Evolutionary conservation across 352 stramenopile species (phyloP).

Genomic region (Pythium coloratum): DNA sequence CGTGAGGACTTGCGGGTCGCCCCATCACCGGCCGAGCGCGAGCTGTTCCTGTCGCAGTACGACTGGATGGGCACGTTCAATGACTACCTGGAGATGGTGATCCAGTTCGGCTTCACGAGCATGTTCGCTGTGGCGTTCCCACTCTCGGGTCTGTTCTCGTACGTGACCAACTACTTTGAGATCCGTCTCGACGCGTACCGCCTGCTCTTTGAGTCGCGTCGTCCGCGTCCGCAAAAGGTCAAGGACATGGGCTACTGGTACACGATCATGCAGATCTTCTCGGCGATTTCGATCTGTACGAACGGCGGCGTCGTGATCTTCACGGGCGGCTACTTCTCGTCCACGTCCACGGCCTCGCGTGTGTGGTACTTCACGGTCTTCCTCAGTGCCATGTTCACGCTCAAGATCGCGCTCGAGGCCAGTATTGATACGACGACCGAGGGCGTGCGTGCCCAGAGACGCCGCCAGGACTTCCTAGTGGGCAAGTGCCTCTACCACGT

Average conservation of each 20-base stretch:
- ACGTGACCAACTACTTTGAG: conserved; percentile 93
- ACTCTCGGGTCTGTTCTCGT: conserved; percentile 90
- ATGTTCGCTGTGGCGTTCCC: conserved; percentile 94
- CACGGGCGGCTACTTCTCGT: conserved; percentile 82
- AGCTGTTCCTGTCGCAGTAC: conserved; percentile 83
- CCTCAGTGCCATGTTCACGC: conserved; percentile 77
- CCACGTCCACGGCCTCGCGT: conserved; percentile 45
- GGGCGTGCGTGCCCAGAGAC: conserved; percentile 71
- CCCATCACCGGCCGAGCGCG: conserved; percentile 58
- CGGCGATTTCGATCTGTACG: conserved; percentile 90
- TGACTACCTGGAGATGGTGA: conserved; percentile 93
- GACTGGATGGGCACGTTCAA: conserved; percentile 88
- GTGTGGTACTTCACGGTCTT: conserved; percentile 85
- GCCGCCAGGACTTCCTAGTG: conserved; percentile 82
- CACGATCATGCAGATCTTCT: conserved; percentile 85
- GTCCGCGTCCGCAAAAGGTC: conserved; percentile 77
- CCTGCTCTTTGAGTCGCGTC: conserved; percentile 76
- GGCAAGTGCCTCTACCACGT: conserved; percentile 87
- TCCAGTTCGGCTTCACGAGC: conserved; percentile 88
- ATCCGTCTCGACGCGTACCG: conserved; percentile 90
- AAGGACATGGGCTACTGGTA: conserved; percentile 94
- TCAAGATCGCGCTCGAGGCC: conserved; percentile 79
- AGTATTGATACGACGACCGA: conserved; percentile 74
- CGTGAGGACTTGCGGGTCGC: conserved; percentile 23
- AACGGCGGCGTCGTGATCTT: conserved; percentile 94